These are phyloP conservation scores for Cutaneotrichosporon sp. DNA, from an alignment of 1,284 basidiomycete species.

Conservation along the genomic window DNA sequence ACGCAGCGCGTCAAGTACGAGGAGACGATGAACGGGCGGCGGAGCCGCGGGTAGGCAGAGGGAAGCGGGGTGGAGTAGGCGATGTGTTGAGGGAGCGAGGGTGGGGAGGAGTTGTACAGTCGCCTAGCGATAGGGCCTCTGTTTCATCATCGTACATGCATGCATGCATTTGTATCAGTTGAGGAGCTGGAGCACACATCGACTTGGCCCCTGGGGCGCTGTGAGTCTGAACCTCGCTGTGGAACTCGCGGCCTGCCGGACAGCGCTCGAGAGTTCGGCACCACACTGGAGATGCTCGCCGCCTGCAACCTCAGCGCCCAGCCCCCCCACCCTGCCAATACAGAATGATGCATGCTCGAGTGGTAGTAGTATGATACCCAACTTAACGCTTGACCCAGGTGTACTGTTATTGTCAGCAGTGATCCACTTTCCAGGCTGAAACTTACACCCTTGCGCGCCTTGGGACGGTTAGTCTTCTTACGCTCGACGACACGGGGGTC, in stretches of 20 bases:
- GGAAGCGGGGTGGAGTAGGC: too few relatives aligned
- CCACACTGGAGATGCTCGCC: too few relatives aligned
- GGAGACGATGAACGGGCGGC: constrained; percentile 34
- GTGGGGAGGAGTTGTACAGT: not conserved
- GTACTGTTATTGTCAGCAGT: constrained; percentile 61
- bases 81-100: too few relatives aligned
- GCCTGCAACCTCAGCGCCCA: not conserved
- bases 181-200: too few relatives aligned
- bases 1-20: constrained; percentile 39
- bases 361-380: not conserved
- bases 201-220: too few relatives aligned
- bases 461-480: constrained; percentile 90
- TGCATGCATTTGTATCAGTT: not conserved
- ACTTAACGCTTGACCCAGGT: constrained; percentile 91
- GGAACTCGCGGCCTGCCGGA: too few relatives aligned
- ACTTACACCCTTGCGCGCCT: constrained; percentile 87
- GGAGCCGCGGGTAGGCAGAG: constrained; percentile 18
- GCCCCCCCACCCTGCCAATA: not conserved
- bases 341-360: constrained; percentile 7
- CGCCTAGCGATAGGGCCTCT: not conserved
- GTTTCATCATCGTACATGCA: not conserved
- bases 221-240: not conserved
- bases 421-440: constrained; percentile 14
- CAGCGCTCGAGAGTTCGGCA: too few relatives aligned
- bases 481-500: constrained; percentile 98